Evolutionary conservation across 2,329 filamentous ascomycete genomes (phyloP), one percentile per base, ranked within the genome.

Genomic region (Colletotrichum sansevieriae): DNA sequence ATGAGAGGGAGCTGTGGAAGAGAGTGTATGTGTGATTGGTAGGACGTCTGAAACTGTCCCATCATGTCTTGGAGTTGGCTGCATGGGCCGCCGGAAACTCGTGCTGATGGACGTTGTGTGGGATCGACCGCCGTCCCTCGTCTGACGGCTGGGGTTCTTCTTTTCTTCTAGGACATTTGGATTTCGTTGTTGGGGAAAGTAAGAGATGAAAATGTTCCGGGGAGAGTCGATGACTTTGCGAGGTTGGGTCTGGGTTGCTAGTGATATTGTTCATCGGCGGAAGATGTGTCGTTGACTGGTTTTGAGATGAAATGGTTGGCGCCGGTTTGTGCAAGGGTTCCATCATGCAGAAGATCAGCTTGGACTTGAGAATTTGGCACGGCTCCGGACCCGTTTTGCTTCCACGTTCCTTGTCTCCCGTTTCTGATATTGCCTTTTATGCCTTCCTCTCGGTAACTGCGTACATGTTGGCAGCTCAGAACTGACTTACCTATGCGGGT

Each of bases 1-100:
- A 8, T 8, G 29, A 29, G 29, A 29, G 29, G 29, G 6, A 4
- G 10, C 11, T 39, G 37, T 39, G 37, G 13, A 39, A 15, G 22
- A 18, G 22, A 25, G 15, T 35, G 13, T 6, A n/a, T n/a, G 35
- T 47, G 8, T n/a, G 12, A 20, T 2, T n/a, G 39, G 29, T 37
- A n/a, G 33, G 7, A n/a, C 13, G 29, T 39, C 29, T 58, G 55
- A 58, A 58, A 58, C 55, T 44, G 22, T n/a, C 12, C 12, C 5
- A 46, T 58, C 55, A 33, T 35, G 55, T 46, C 18, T 18, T 12
- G 4, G 2, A 15, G 43, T 37, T 33, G 22, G 22, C 20, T 22
- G 63, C 63, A 65, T 65, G 18, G 35, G 12, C 35, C 11, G 43
- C n/a, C n/a, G 41, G 37, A 22, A 35, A 35, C 41, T 29, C 8